Conservation (phyloP, 305 asterid species). For the Caryopteris hybrid region DNA sequence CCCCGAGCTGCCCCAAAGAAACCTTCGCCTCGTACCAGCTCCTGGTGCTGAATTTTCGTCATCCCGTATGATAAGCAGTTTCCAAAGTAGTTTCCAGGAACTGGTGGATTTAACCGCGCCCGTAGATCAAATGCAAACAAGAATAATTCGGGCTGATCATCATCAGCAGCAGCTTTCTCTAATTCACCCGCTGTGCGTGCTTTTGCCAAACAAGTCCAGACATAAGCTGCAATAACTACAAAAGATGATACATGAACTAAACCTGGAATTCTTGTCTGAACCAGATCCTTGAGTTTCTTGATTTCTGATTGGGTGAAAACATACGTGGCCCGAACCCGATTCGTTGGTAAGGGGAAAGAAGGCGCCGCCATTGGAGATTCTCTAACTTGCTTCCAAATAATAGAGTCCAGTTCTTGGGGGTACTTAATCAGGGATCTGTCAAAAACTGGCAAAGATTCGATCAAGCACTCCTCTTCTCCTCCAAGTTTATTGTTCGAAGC, state of each 20-base stretch:
- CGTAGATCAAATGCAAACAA: slow-evolving; percentile 22
- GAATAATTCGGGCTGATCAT: slow-evolving; percentile 4
- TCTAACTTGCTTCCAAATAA: slow-evolving; percentile 13
- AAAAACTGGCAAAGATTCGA: slow-evolving; percentile 8
- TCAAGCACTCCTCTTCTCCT: not conserved
- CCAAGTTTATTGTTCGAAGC: slow-evolving; percentile 20
- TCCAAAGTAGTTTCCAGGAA: slow-evolving; percentile 36
- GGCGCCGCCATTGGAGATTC: not conserved
- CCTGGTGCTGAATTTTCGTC: not conserved
- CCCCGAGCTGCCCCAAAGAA: slow-evolving; percentile 21
- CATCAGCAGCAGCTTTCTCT: not conserved
- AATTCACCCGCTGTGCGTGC: not conserved
- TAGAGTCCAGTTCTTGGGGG: slow-evolving; percentile 8
- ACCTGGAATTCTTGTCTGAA: not conserved
- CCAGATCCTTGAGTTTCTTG: slow-evolving; percentile 28
- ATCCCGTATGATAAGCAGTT: slow-evolving; percentile 25
- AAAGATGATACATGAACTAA: slow-evolving; percentile 21
- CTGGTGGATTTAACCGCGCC: slow-evolving; percentile 25
- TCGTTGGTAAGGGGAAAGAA: not conserved
- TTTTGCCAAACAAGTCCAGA: slow-evolving; percentile 28
- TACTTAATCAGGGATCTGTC: slow-evolving; percentile 27
- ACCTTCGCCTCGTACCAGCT: slow-evolving; percentile 17
- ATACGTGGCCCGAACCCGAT: slow-evolving; percentile 31
- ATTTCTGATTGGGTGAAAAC: slow-evolving; percentile 16
- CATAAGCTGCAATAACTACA: slow-evolving; percentile 18